Evolutionary conservation across 169 alveolate species (phyloP).

Genomic region (Besnoitia besnoiti): DNA sequence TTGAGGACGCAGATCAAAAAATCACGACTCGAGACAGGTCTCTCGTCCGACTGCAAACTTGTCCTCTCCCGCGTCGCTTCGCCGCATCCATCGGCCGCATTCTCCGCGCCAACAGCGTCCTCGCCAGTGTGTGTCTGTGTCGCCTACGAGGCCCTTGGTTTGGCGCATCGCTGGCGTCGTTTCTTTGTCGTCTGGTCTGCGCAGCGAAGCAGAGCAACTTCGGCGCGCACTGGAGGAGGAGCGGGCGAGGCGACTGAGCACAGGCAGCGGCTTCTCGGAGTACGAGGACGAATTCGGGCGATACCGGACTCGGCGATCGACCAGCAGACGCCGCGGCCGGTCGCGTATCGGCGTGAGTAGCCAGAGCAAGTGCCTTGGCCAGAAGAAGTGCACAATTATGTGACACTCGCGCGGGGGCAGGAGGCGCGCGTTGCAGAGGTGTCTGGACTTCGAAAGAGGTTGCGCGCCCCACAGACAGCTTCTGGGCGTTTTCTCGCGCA

Average conservation of each 20-base stretch:
- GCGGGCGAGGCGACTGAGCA: background rate
- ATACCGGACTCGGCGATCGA: background rate
- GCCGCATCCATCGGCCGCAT: background rate
- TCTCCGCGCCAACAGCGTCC: background rate
- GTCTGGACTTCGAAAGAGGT: too few relatives aligned
- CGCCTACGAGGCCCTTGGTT: background rate
- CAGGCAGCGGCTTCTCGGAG: background rate
- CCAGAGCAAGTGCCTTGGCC: background rate
- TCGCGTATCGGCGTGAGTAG: background rate
- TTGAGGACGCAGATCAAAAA: too few relatives aligned
- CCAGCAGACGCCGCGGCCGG: background rate
- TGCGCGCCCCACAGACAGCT: too few relatives aligned
- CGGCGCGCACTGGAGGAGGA: slow-evolving; percentile 62
- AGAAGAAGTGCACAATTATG: background rate
- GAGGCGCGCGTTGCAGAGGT: too few relatives aligned
- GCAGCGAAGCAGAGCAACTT: slow-evolving; percentile 58
- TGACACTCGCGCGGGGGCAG: too few relatives aligned
- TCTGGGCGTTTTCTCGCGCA: too few relatives aligned
- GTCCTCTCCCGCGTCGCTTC: background rate
- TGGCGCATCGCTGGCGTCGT: background rate
- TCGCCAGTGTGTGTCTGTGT: background rate
- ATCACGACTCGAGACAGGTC: too few relatives aligned
- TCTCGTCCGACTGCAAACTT: too few relatives aligned
- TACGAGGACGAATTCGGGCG: background rate
- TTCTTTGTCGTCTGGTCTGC: background rate